These are phyloP conservation scores for Phytopythium helicoides DNA, from an alignment of 352 stramenopile genomes.

Conservation along the genomic window DNA sequence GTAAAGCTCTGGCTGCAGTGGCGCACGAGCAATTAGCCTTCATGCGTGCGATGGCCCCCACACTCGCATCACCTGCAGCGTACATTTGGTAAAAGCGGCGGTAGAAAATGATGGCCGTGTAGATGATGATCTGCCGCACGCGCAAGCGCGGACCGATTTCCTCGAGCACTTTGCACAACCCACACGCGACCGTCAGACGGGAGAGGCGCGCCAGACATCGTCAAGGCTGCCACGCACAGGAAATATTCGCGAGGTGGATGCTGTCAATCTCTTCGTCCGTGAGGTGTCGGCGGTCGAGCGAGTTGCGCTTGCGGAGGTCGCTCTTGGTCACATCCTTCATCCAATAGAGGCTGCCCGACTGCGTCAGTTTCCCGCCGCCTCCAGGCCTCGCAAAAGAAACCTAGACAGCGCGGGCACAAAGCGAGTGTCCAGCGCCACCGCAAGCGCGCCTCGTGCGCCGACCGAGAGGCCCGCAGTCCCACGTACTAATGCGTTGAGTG, in stretches of 20 bases:
- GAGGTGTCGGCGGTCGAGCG: constrained; percentile 69
- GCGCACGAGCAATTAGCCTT: not conserved
- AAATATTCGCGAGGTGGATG: constrained; percentile 88
- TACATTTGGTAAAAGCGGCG: constrained; percentile 89
- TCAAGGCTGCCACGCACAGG: constrained; percentile 30
- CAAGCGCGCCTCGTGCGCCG: no score
- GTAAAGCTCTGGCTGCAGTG: constrained; percentile 82
- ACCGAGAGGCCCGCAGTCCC: not conserved
- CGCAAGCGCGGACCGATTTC: constrained; percentile 77
- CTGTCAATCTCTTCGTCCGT: constrained; percentile 85
- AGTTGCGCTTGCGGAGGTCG: constrained; percentile 78
- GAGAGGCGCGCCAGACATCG: not conserved
- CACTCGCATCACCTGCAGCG: constrained; percentile 3
- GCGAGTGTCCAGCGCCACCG: no score
- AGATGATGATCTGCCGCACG: constrained; percentile 90
- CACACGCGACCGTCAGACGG: constrained; percentile 5
- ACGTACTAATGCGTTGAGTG: constrained; percentile 89
- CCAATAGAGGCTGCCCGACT: constrained; percentile 87
- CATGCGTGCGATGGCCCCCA: not conserved
- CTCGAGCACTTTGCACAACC: constrained; percentile 57
- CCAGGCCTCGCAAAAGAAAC: no score
- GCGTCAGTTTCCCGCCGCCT: no score
- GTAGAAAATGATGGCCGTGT: constrained; percentile 89
- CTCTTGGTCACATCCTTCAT: constrained; percentile 83
- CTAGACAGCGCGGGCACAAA: not conserved